Evolutionary conservation across 2,329 filamentous ascomycete genomes (phyloP).

Genomic region (Ophiostoma sp.): DNA sequence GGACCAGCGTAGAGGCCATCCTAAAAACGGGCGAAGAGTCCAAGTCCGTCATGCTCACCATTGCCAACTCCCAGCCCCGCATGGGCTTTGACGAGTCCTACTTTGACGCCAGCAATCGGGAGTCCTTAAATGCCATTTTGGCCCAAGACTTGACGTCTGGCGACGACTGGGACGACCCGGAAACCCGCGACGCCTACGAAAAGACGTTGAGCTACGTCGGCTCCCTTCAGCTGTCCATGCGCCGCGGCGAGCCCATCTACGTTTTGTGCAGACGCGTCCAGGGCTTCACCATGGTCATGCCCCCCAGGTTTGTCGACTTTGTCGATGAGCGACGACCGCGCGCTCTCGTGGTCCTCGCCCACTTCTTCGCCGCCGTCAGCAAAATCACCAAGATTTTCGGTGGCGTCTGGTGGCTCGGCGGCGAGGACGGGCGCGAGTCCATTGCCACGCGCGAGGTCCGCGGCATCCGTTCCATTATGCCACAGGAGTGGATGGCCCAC

Average conservation of each 20-base stretch:
- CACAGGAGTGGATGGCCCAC: constrained; percentile 30
- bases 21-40: constrained; percentile 24
- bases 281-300: constrained; percentile 34
- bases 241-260: constrained; percentile 37
- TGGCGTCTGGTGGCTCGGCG: constrained; percentile 35
- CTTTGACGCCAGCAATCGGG: constrained; percentile 33
- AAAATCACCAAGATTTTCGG: constrained; percentile 26
- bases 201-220: constrained; percentile 35
- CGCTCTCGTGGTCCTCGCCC: constrained; percentile 34
- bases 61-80: constrained; percentile 31
- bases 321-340: constrained; percentile 32
- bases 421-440: constrained; percentile 23
- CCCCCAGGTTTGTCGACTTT: constrained; percentile 32
- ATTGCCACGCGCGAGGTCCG: constrained; percentile 34
- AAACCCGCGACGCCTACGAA: constrained; percentile 35
- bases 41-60: constrained; percentile 28
- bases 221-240: constrained; percentile 33
- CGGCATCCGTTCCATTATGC: constrained; percentile 32
- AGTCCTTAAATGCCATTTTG: constrained; percentile 29
- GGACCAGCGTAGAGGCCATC: constrained; percentile 33
- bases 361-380: constrained; percentile 34
- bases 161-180: constrained; percentile 32
- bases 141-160: constrained; percentile 29
- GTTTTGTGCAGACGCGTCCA: constrained; percentile 35
- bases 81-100: constrained; percentile 35